A percentile compares a stretch with the other conserved stretches of the same genome.
These are phyloP conservation scores for Rhodotorula sp. DNA, from an alignment of 1,284 basidiomycete genomes.

Conservation along the genomic window DNA sequence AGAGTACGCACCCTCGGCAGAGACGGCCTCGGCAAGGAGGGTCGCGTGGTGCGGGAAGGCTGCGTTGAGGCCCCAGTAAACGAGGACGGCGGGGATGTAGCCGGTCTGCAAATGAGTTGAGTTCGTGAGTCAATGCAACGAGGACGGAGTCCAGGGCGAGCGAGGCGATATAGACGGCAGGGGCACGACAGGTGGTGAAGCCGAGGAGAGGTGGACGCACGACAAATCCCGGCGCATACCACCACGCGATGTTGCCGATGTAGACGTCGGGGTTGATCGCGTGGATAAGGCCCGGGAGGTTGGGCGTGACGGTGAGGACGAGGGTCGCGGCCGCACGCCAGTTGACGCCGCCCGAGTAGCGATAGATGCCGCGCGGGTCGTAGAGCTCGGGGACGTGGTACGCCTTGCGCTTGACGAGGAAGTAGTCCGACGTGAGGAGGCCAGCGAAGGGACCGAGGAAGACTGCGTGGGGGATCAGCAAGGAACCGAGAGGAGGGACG, in stretches of 20 bases:
- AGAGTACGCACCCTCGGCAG: constrained; percentile 14
- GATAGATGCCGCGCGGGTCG: constrained; percentile 34
- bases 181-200: not conserved
- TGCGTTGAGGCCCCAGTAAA: constrained; percentile 24
- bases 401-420: constrained; percentile 32
- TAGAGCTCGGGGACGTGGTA: constrained; percentile 35
- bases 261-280: constrained; percentile 26
- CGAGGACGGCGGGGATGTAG: constrained; percentile 15
- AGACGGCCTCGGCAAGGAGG: constrained; percentile 30
- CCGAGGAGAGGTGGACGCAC: not conserved
- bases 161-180: not conserved
- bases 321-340: constrained; percentile 22
- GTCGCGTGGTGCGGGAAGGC: constrained; percentile 31
- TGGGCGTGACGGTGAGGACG: constrained; percentile 3
- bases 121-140: not conserved
- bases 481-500: not conserved
- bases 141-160: too few relatives aligned
- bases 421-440: constrained; percentile 28
- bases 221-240: constrained; percentile 18
- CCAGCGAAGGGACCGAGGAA: constrained; percentile 30
- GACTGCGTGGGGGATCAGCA: constrained; percentile 1
- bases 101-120: constrained; percentile 16
- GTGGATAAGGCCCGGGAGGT: constrained; percentile 22
- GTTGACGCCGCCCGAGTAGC: constrained; percentile 29
- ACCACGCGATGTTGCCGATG: constrained; percentile 26